Base-by-base conservation (phyloP, 495 filamentous ascomycete genomes). In the Glonium stellatum region DNA sequence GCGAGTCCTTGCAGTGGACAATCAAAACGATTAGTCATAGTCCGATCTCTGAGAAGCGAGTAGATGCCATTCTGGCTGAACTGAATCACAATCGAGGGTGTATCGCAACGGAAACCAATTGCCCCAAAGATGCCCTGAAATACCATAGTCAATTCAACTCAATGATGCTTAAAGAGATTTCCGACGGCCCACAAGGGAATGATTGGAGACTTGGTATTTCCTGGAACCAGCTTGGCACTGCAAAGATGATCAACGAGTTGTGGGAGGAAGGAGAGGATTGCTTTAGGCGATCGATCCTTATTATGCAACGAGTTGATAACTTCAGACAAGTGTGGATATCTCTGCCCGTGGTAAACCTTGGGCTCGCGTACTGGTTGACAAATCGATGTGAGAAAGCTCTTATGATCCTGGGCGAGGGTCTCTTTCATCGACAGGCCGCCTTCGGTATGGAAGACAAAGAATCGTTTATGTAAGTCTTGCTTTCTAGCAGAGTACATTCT, bases 261-360 rank as follows among this genome's bases (percentile, higher is more conserved):
- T 58, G 42, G 39, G 22, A 31, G n/a, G 36, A 58, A 23, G 55
- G 55, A 22, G 55, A 58, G 36, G 39, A 49, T 15, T 58, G 55
- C 55, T 58, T 47, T 13, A 27, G 23, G 5, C 5, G 19, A 6
- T 15, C 53, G 10, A 55, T 55, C 18, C 23, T 22, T 3, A 36
- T 11, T 18, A 55, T 55, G 53, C 53, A 36, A 6, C 35, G 39
- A 39, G 18, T 55, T 13, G 35, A 36, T 18, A 22, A 55, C 25
- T 55, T 55, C 44, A 48, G 22, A 22, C 22, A 46, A 57, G 42
- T 60, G 10, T 52, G 19, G 36, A 58, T 67, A n/a, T 67, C 64
- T 35, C 27, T 67, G 5, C 66, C 66, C 1, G 22, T 56, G 34
- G 59, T 64, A 3, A 72, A 72, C 50, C 64, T 72, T 4, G 69